A percentile compares a stretch with the other conserved stretches of the same genome.
Evolutionary conservation across 1,284 basidiomycete species (phyloP).

Genomic region (Grifola frondosa): DNA sequence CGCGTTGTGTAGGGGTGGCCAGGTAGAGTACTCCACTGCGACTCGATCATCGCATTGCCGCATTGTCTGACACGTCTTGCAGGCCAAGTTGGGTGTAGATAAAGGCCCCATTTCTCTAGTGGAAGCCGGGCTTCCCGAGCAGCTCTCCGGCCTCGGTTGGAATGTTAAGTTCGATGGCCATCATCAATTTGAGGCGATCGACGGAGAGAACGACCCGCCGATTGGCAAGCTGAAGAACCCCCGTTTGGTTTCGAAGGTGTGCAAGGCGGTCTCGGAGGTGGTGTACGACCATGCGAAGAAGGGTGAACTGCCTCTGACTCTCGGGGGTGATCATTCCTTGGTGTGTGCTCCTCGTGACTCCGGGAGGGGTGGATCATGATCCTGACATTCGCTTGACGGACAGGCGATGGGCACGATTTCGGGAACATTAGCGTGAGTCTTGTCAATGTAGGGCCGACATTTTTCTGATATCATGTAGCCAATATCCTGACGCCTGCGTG

Average conservation of each 20-base stretch:
- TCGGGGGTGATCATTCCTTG: constrained; percentile 97
- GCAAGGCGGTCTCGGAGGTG: constrained; percentile 73
- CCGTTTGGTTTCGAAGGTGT: constrained; percentile 82
- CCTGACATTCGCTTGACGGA: constrained; percentile 2
- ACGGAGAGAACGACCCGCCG: constrained; percentile 67
- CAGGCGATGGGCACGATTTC: constrained; percentile 92
- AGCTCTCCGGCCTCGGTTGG: constrained; percentile 85
- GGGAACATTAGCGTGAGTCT: constrained; percentile 69
- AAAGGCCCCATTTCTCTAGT: constrained; percentile 86
- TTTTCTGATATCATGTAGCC: constrained; percentile 38
- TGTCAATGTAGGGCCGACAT: background rate
- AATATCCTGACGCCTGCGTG: constrained; percentile 76
- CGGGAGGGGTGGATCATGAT: too few relatives aligned
- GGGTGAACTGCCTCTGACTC: constrained; percentile 84
- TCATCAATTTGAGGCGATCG: constrained; percentile 84
- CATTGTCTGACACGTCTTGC: constrained; percentile 17
- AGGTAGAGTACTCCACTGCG: constrained; percentile 38
- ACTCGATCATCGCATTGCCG: constrained; percentile 3
- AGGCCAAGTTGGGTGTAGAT: constrained; percentile 86
- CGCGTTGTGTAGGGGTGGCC: constrained; percentile 47
- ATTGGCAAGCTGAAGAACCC: constrained; percentile 91
- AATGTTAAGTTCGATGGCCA: constrained; percentile 86
- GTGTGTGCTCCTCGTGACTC: constrained; percentile 50
- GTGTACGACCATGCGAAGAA: constrained; percentile 76
- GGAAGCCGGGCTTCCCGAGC: constrained; percentile 77